Evolutionary conservation across 2,329 filamentous ascomycete species (phyloP).

Genomic region (Verticillium alfalfae): DNA sequence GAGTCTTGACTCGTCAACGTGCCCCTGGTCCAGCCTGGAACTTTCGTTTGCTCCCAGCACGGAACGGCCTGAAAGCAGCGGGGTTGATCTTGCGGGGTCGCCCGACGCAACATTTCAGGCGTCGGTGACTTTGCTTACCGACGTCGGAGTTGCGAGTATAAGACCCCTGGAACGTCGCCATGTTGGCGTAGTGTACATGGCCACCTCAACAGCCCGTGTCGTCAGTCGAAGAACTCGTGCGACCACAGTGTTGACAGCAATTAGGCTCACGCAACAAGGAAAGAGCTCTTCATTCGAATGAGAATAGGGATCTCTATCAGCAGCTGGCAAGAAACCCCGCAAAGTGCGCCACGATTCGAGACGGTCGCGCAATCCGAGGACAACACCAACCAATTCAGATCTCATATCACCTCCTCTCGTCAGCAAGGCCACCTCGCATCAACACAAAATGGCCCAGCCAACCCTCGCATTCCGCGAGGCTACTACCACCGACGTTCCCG

Average conservation of each 20-base stretch:
- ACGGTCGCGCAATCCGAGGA: too few species aligned
- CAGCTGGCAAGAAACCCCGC: not conserved
- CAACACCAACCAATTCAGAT: not conserved
- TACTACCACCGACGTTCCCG: conserved; percentile 20
- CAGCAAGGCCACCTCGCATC: not conserved
- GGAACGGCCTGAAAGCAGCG: not conserved
- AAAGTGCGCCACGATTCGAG: not conserved
- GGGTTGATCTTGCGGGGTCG: not conserved
- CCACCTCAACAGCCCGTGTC: too few species aligned
- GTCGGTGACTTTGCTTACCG: not conserved
- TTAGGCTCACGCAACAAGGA: too few species aligned
- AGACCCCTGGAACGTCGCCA: not conserved
- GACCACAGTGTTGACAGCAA: too few species aligned
- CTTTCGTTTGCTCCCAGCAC: not conserved
- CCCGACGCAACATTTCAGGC: too few species aligned
- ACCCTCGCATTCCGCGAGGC: conserved; percentile 28
- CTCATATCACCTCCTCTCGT: not conserved
- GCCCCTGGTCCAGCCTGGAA: not conserved
- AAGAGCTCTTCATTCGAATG: too few species aligned
- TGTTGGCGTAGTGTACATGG: too few species aligned
- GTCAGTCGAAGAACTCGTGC: too few species aligned
- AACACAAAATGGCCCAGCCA: conserved; percentile 2
- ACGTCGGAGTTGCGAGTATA: not conserved
- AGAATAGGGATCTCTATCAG: too few species aligned
- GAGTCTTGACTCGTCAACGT: not conserved